Evolutionary conservation across 176 grass and related monocot species (phyloP).

Genomic region (Bromus sterilis): DNA sequence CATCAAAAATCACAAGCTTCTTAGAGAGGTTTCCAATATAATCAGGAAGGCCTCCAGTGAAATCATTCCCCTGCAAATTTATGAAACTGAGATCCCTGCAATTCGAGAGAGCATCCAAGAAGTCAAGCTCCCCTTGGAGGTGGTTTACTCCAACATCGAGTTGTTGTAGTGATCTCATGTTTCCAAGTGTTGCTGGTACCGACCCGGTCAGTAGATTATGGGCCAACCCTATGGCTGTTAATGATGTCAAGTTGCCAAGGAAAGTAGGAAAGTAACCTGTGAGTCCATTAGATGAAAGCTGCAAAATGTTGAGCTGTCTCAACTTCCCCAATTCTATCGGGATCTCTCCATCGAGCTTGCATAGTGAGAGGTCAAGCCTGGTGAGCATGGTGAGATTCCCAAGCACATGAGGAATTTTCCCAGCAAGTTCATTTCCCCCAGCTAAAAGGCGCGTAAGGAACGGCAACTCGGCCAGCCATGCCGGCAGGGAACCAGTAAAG

Average conservation of each 20-base stretch:
- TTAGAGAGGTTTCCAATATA: too few relatives aligned
- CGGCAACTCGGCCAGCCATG: neutral
- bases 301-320: neutral
- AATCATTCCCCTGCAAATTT: too few relatives aligned
- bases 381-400: neutral
- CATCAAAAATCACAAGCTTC: too few relatives aligned
- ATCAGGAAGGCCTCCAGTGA: too few relatives aligned
- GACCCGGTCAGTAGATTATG: too few relatives aligned
- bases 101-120: too few relatives aligned
- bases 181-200: too few relatives aligned
- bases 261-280: neutral
- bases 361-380: neutral
- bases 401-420: neutral
- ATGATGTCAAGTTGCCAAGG: neutral
- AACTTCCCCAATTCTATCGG: neutral
- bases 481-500: neutral
- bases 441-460: neutral
- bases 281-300: neutral
- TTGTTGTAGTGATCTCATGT: too few relatives aligned
- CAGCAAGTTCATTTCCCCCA: neutral
- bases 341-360: neutral
- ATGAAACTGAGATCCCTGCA: too few relatives aligned
- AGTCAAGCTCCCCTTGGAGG: too few relatives aligned
- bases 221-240: neutral
- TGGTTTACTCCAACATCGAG: too few relatives aligned